phyloP scores from a whole-genome alignment of 805 yeast genomes.

The Metschnikowia rubicola region DNA sequence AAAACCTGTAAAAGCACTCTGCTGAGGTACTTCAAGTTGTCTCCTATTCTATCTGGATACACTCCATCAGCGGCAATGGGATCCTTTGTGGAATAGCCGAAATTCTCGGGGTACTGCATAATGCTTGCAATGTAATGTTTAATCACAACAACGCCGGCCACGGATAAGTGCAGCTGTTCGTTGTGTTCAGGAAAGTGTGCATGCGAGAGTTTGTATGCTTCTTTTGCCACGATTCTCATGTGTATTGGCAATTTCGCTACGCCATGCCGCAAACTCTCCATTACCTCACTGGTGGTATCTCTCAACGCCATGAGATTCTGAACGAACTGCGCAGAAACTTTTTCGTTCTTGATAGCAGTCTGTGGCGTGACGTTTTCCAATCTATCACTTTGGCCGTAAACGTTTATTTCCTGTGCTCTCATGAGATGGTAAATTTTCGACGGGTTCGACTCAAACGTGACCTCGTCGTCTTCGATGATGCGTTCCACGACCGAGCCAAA shows the following conservation, averaged over 20 bases:
- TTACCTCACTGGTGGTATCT: conserved; percentile 61
- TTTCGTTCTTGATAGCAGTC: conserved; percentile 73
- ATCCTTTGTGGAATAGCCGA: conserved; percentile 44
- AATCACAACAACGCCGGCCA: conserved; percentile 64
- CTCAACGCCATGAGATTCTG: conserved; percentile 70
- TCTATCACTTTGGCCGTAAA: conserved; percentile 33
- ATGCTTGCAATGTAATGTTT: conserved; percentile 48
- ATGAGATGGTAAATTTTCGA: conserved; percentile 46
- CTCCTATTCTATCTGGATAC: conserved; percentile 24
- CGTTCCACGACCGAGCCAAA: conserved; percentile 37
- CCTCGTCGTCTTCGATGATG: conserved; percentile 44
- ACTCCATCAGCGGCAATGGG: conserved; percentile 16
- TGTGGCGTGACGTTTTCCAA: conserved; percentile 46
- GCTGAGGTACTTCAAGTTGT: conserved; percentile 55
- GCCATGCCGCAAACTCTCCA: conserved; percentile 47
- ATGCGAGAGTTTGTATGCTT: conserved; percentile 37
- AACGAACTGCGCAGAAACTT: conserved; percentile 69
- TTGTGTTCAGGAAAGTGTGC: conserved; percentile 54
- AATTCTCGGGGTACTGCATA: conserved; percentile 52
- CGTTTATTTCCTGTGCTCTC: conserved; percentile 33
- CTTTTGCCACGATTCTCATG: conserved; percentile 32
- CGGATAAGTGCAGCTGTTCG: conserved; percentile 57
- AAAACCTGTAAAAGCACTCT: conserved; percentile 64
- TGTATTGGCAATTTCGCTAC: conserved; percentile 39
- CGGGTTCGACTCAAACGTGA: conserved; percentile 82